These are phyloP conservation scores for Glebionis coronaria DNA, from an alignment of 129 eudicot genomes.

Conservation along the genomic window DNA sequence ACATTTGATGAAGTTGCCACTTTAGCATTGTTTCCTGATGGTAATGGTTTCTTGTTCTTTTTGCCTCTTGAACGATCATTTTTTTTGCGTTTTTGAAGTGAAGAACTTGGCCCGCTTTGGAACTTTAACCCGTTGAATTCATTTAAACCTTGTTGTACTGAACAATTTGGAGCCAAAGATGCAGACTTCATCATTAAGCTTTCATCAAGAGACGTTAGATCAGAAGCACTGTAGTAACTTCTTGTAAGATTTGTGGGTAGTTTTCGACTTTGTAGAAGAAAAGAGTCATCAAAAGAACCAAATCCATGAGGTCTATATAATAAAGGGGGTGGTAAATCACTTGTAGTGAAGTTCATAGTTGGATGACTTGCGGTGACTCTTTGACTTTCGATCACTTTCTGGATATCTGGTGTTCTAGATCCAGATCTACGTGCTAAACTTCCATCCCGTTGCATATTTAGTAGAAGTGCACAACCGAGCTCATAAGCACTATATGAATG, in stretches of 20 bases:
- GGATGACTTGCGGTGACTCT: constrained; percentile 7
- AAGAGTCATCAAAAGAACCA: constrained; percentile 24
- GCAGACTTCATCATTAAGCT: constrained; percentile 12
- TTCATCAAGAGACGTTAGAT: constrained; percentile 24
- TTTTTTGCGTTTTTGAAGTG: constrained; percentile 23
- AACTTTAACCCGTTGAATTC: constrained; percentile 39
- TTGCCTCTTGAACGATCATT: constrained; percentile 12
- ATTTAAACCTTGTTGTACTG: constrained; percentile 18
- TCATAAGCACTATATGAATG: constrained; percentile 32
- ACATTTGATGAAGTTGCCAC: background rate
- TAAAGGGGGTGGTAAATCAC: constrained; percentile 10
- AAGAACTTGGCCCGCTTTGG: constrained; percentile 22
- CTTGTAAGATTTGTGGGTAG: constrained; percentile 15
- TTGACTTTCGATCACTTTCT: background rate
- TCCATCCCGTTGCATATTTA: constrained; percentile 21
- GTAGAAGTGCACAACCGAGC: constrained; percentile 31
- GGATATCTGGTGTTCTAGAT: constrained; percentile 27
- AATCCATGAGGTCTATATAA: constrained; percentile 6
- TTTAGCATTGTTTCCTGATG: constrained; percentile 14
- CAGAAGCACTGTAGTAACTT: constrained; percentile 27
- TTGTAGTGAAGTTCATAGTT: background rate
- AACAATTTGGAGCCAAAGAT: constrained; percentile 17
- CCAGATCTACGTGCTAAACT: constrained; percentile 26
- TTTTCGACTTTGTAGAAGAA: constrained; percentile 14
- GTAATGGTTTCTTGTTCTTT: constrained; percentile 21